Conservation (phyloP, 352 stramenopile genomes). For the Pythium grandisporangium region DNA sequence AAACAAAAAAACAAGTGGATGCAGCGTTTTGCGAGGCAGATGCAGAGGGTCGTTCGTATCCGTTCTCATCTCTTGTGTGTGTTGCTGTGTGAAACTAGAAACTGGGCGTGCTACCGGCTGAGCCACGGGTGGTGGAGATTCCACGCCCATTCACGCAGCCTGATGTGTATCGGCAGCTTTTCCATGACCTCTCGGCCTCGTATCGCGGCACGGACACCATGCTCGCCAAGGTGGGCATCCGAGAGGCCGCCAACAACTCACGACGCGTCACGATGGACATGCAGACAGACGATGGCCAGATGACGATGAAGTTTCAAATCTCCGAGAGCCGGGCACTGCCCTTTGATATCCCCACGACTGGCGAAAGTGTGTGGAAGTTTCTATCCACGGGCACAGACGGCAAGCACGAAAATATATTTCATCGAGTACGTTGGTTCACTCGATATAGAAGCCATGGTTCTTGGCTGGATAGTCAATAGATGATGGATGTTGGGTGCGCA, state of each 20-base stretch:
- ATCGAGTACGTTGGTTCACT: slow-evolving; percentile 31
- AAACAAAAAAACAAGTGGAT: too few species aligned
- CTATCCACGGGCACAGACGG: slow-evolving; percentile 6
- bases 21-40: too few species aligned
- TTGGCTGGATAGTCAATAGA: background rate
- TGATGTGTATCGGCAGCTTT: slow-evolving; percentile 27
- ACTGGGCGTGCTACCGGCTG: slow-evolving; percentile 7
- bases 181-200: slow-evolving; percentile 20
- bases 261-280: slow-evolving; percentile 43
- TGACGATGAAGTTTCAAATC: slow-evolving; percentile 34
- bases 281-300: slow-evolving; percentile 16
- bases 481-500: background rate
- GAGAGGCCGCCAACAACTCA: slow-evolving; percentile 6
- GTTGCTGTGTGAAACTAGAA: slow-evolving; percentile 4
- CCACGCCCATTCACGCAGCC: background rate
- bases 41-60: slow-evolving; percentile 2
- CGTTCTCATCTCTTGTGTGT: background rate
- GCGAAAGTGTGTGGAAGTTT: slow-evolving; percentile 24
- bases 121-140: background rate
- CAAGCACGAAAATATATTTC: slow-evolving; percentile 13
- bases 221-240: slow-evolving; percentile 18
- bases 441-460: too few species aligned
- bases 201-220: slow-evolving; percentile 21
- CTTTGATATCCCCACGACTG: slow-evolving; percentile 18
- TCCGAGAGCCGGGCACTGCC: slow-evolving; percentile 24